phyloP scores from a whole-genome alignment of 2,329 filamentous ascomycete species.

The Fusarium kyushuense region DNA sequence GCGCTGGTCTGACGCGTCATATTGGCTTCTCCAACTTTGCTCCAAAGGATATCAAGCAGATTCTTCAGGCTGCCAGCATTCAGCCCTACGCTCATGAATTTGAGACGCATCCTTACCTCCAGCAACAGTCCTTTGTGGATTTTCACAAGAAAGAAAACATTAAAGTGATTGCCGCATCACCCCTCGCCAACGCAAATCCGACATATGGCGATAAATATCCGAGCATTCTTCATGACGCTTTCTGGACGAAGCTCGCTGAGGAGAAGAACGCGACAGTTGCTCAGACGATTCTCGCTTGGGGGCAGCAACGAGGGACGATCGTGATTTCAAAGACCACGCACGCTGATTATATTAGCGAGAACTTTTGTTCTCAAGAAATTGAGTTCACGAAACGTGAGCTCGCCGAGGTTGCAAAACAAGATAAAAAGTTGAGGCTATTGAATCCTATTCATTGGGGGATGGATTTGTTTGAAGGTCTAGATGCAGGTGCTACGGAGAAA shows the following conservation, averaged over 20 bases:
- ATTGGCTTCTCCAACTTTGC: constrained; percentile 70
- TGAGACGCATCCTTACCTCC: constrained; percentile 73
- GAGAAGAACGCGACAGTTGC: constrained; percentile 41
- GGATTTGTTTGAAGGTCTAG: constrained; percentile 55
- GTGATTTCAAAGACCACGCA: constrained; percentile 42
- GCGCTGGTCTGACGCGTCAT: constrained; percentile 35
- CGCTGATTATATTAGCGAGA: constrained; percentile 38
- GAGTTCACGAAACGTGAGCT: constrained; percentile 50
- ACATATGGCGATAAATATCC: constrained; percentile 39
- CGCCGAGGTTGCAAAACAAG: constrained; percentile 45
- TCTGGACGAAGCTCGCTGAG: constrained; percentile 34
- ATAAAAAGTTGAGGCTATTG: constrained; percentile 52
- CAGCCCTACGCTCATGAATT: constrained; percentile 48
- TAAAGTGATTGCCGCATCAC: constrained; percentile 42
- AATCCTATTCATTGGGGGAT: constrained; percentile 57
- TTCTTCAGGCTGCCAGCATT: constrained; percentile 53
- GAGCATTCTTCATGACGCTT: constrained; percentile 33
- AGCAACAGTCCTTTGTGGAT: constrained; percentile 47
- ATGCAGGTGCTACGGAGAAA: constrained; percentile 49
- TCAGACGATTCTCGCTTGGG: constrained; percentile 42
- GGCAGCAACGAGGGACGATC: constrained; percentile 36
- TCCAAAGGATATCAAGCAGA: constrained; percentile 60
- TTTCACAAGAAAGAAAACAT: constrained; percentile 49
- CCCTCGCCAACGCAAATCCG: constrained; percentile 42
- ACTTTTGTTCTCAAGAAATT: constrained; percentile 32